These are phyloP conservation scores for Apiosordaria backusii DNA, from an alignment of 495 filamentous ascomycete species.

Conservation along the genomic window DNA sequence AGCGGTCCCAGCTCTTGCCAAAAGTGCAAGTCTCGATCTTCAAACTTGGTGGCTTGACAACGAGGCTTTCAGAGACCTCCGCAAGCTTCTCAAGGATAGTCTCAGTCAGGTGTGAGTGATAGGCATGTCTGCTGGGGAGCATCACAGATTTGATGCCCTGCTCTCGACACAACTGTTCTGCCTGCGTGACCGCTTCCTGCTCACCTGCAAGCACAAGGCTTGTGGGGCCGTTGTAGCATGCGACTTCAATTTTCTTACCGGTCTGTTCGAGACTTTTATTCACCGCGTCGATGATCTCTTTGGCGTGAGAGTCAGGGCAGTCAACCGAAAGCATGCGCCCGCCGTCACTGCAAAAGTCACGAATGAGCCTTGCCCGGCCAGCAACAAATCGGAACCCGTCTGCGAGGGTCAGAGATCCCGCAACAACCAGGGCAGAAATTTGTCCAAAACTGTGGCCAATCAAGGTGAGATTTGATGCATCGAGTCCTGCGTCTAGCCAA, in stretches of 20 bases:
- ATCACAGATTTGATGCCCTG: constrained; percentile 23
- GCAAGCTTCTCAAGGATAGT: constrained; percentile 31
- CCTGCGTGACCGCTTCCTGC: constrained; percentile 30
- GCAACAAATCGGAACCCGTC: constrained; percentile 42
- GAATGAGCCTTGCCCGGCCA: constrained; percentile 40
- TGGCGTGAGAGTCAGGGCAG: constrained; percentile 24
- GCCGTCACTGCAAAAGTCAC: constrained; percentile 38
- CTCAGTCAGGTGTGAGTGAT: constrained; percentile 43
- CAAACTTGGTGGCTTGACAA: constrained; percentile 29
- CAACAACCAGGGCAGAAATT: constrained; percentile 47
- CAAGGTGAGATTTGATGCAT: constrained; percentile 25
- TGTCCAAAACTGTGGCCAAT: constrained; percentile 57
- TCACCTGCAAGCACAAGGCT: constrained; percentile 48
- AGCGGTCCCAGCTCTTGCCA: constrained; percentile 28
- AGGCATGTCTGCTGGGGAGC: constrained; percentile 43
- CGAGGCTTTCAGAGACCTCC: constrained; percentile 24
- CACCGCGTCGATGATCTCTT: constrained; percentile 25
- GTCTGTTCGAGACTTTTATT: constrained; percentile 12
- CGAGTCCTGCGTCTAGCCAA: constrained; percentile 51
- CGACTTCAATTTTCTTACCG: constrained; percentile 31
- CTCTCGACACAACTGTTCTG: constrained; percentile 19
- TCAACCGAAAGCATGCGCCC: constrained; percentile 51
- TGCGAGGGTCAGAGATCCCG: constrained; percentile 33
- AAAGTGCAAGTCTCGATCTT: constrained; percentile 34
- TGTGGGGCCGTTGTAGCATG: constrained; percentile 51